These are phyloP conservation scores for Neophaeococcomyces mojaviensis DNA, from an alignment of 2,329 filamentous ascomycete genomes.

Conservation along the genomic window DNA sequence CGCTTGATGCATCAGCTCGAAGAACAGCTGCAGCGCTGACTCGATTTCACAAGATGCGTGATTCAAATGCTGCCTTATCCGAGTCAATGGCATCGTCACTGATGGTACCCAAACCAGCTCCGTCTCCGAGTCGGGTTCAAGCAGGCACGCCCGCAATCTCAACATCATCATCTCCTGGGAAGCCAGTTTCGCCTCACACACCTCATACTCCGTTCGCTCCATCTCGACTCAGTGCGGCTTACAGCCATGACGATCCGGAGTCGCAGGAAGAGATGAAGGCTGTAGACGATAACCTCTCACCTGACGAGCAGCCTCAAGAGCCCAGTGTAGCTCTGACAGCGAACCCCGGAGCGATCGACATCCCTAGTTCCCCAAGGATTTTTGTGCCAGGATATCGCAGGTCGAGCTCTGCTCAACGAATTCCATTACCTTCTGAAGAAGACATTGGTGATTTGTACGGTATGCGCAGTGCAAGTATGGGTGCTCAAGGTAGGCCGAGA, in stretches of 20 bases:
- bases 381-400: conserved; percentile 36
- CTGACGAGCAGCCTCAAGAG: conserved; percentile 17
- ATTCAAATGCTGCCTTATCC: conserved; percentile 79
- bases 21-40: conserved; percentile 71
- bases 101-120: conserved; percentile 74
- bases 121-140: conserved; percentile 67
- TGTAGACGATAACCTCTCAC: conserved; percentile 26
- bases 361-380: conserved; percentile 40
- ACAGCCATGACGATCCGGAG: conserved; percentile 39
- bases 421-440: conserved; percentile 26
- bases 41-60: conserved; percentile 80
- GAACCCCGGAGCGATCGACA: conserved; percentile 40
- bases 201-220: conserved; percentile 91
- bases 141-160: conserved; percentile 65
- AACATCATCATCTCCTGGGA: conserved; percentile 79
- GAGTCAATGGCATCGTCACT: conserved; percentile 91
- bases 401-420: conserved; percentile 38
- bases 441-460: conserved; percentile 40
- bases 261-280: neutral
- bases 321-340: conserved; percentile 22
- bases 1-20: conserved; percentile 62
- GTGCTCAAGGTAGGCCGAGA: conserved; percentile 23
- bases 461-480: conserved; percentile 41
- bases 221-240: conserved; percentile 81
- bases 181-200: conserved; percentile 81